Base-by-base conservation (phyloP, 331 rosid species). In the Prunus yedoensis region DNA sequence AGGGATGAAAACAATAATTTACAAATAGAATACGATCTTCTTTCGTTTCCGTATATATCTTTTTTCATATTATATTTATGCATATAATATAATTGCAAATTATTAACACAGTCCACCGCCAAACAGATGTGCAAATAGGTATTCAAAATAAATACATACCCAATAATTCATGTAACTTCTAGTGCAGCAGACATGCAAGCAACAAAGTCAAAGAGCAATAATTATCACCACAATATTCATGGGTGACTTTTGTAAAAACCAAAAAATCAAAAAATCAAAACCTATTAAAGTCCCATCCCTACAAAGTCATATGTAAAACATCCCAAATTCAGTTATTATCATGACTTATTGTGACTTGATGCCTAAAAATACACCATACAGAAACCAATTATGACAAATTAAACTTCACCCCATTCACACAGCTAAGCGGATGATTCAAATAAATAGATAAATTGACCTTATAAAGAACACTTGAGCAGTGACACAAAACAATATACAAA, bases 201-300 rank as follows among this genome's bases (percentile, higher is more conserved):
- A 28, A 18, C 17, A 8, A 69, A 50, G 60, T 68, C 73, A 72
- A 72, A 23, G 43, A 72, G 54, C 27, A 58, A 46, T 41, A 20
- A 41, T 25, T 6, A 20, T n/a, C 53, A 25, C 28, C 68, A 16
- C 25, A 14, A 15, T 59, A 41, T 5, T 2, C 5, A 58, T 3
- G 46, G 10, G 23, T 23, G 27, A 54, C 17, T 35, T 35, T 11
- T 3, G 4, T 69, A 10, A 16, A 32, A 64, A 5, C 18, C 49
- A 10, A 8, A 35, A 35, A 56, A 35, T 15, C 49, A 10, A 8
- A 35, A 35, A 56, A 35, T 15, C 50, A 52, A 32, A 52, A 52
- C 49, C 18, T n/a, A 30, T 11, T 23, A 58, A 57, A 43, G 25
- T 15, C 35, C 67, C 11, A 10, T 41, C 38, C 52, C 46, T 14